Percentiles rank a stretch among this genome's conserved stretches.
phyloP scores from a whole-genome alignment of 768 basidiomycete species.

The button mushroom (Agaricus bisporus) region DNA sequence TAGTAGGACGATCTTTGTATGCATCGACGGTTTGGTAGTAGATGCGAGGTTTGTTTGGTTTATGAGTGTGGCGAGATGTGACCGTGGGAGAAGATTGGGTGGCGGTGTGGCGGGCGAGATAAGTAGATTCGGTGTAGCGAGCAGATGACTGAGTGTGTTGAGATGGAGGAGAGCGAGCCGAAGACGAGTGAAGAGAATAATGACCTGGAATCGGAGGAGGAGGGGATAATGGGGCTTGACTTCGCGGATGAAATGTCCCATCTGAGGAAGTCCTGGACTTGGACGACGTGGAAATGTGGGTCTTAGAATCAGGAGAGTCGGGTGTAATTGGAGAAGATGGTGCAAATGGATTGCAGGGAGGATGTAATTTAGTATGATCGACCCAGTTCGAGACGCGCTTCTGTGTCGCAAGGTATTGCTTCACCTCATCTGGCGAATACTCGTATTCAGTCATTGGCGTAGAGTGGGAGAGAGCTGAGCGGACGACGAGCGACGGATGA shows the following conservation, averaged over 20 bases:
- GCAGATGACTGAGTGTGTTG: background rate
- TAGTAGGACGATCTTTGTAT: background rate
- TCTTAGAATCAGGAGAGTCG: background rate
- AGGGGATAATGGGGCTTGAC: background rate
- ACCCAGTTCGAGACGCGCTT: slow-evolving; percentile 11
- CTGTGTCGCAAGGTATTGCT: slow-evolving; percentile 12
- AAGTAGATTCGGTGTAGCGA: too few species aligned
- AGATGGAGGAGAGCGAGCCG: slow-evolving; percentile 2
- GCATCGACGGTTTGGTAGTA: slow-evolving; percentile 1
- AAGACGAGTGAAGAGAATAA: background rate
- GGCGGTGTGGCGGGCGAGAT: too few species aligned
- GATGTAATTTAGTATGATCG: slow-evolving; percentile 1
- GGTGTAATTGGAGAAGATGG: background rate
- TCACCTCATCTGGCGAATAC: slow-evolving; percentile 12
- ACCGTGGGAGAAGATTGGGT: background rate
- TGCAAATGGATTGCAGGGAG: slow-evolving; percentile 11
- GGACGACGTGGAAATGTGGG: background rate
- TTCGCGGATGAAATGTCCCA: background rate
- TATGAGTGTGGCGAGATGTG: background rate
- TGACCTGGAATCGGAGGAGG: background rate
- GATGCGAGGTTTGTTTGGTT: background rate
- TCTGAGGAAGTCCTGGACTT: background rate
- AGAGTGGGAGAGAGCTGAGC: background rate
- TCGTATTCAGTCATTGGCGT: slow-evolving; percentile 12
- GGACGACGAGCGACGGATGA: background rate